Conservation (phyloP, 495 filamentous ascomycete species). For the Neurospora tetrasperma region DNA sequence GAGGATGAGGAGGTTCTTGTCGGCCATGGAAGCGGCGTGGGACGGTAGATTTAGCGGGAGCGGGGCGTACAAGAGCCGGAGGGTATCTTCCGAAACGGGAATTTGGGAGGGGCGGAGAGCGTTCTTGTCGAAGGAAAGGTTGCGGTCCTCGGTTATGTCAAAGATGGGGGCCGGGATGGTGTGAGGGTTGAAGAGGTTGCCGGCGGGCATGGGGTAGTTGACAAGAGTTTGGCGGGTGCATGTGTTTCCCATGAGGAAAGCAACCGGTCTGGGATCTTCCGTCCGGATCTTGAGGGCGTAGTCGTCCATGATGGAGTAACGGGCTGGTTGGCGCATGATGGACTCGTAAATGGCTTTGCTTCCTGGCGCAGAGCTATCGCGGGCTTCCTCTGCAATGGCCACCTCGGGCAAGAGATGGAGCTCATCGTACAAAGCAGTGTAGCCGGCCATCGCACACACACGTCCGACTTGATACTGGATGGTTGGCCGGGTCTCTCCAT, state of each 20-base stretch:
- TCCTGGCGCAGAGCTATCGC: conserved; percentile 1
- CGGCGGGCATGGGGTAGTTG: not conserved
- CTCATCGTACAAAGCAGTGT: conserved; percentile 8
- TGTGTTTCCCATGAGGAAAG: not conserved
- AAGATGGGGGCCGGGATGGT: not conserved
- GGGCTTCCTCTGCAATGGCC: conserved; percentile 13
- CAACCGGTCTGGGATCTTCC: not conserved
- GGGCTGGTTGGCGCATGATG: not conserved
- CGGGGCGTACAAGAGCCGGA: conserved; percentile 5
- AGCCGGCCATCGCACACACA: conserved; percentile 14
- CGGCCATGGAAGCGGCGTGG: not conserved
- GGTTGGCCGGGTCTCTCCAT: conserved; percentile 3
- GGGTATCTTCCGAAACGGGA: not conserved
- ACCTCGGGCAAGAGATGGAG: conserved; percentile 14
- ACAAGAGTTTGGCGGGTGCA: not conserved
- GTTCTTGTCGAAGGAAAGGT: not conserved
- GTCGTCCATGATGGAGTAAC: conserved; percentile 2
- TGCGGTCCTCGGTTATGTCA: not conserved
- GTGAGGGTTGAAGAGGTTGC: not conserved
- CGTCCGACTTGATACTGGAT: conserved; percentile 12
- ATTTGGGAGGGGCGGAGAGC: not conserved
- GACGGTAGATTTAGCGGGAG: conserved; percentile 10
- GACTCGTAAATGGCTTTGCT: not conserved
- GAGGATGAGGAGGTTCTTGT: conserved; percentile 13
- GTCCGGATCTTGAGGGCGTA: conserved; percentile 1